Base-by-base conservation (phyloP, 2,329 filamentous ascomycete species). In the Pseudocercospora pini-densiflorae region DNA sequence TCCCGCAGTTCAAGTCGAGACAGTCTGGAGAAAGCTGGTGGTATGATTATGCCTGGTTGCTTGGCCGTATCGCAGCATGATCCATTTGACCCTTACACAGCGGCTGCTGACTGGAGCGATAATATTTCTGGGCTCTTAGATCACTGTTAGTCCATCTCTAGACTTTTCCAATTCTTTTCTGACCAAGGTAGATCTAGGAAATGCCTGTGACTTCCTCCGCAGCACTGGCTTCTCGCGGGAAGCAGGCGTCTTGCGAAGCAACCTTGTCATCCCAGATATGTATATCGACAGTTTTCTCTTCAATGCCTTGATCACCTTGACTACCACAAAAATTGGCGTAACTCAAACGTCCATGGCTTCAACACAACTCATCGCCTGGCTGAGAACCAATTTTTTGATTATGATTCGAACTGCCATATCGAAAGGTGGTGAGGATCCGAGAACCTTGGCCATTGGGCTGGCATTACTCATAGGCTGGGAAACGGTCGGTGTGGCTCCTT, bases 231-330 rank as follows among this genome's bases (percentile, higher is more conserved):
- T 51, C 14, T 21, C 21, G 16, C 27, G 33, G 24, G 59, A 61
- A 19, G 14, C 59, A 29, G 14, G 23, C n/a, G 10, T 61, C 9
- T 24, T 61, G 40, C 59, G 45, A 5, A 16, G 43, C n/a, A 23
- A 49, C n/a, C 27, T 51, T 19, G 45, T 61, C 24, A 19, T 21
- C 16, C 45, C 59, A 8, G 27, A 51, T 12, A 45, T 61, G 21
- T 61, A 54, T 24, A 49, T 61, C 10, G 59, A 61, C 27, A 51
- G 59, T 9, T 61, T 54, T 19, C 45, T 54, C 7, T 61, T 53
- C 59, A 61, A 63, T 47, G 61, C 51, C 1, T 19, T 63, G 29
- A 63, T 58, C 49, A 63, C 53, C 23, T 43, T 58, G 61, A 57
- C 31, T 12, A 57, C 49, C 21, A 58, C 51, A n/a, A 57, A 51